phyloP scores from a whole-genome alignment of 192 early-diverging fungal genomes.

The Glomus cerebriforme region DNA sequence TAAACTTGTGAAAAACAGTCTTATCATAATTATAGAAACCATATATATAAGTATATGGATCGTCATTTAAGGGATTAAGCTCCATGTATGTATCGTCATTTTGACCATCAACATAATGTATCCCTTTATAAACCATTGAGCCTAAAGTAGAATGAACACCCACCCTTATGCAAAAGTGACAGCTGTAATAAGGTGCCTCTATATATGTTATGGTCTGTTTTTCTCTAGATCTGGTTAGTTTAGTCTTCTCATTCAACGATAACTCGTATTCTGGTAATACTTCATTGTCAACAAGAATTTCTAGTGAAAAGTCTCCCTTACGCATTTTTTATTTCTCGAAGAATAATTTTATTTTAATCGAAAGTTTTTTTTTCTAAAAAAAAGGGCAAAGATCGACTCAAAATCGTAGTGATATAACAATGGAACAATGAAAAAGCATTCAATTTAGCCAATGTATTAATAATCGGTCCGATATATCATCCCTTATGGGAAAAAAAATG shows the following conservation, averaged over 20 bases:
- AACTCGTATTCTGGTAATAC: not conserved
- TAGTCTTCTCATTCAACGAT: not conserved
- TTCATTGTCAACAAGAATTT: not conserved
- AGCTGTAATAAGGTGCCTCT: not conserved
- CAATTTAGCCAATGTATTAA: too few species aligned
- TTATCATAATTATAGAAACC: not conserved
- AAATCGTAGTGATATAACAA: too few species aligned
- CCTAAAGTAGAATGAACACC: not conserved
- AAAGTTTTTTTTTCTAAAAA: not conserved
- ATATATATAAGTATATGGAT: not conserved
- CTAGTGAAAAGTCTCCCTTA: not conserved
- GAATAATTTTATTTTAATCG: too few species aligned
- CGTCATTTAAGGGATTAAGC: not conserved
- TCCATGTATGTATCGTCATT: not conserved
- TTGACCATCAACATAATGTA: not conserved
- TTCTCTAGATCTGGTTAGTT: not conserved
- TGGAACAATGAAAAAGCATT: too few species aligned
- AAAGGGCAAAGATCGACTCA: too few species aligned
- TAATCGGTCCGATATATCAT: too few species aligned
- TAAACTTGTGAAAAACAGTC: not conserved
- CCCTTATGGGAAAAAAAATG: too few species aligned
- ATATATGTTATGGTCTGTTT: not conserved
- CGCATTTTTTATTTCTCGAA: not conserved
- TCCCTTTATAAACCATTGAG: not conserved
- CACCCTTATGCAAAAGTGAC: not conserved